Evolutionary conservation across 2,329 filamentous ascomycete species (phyloP).

Genomic region (Teratosphaeria epicoccoides): DNA sequence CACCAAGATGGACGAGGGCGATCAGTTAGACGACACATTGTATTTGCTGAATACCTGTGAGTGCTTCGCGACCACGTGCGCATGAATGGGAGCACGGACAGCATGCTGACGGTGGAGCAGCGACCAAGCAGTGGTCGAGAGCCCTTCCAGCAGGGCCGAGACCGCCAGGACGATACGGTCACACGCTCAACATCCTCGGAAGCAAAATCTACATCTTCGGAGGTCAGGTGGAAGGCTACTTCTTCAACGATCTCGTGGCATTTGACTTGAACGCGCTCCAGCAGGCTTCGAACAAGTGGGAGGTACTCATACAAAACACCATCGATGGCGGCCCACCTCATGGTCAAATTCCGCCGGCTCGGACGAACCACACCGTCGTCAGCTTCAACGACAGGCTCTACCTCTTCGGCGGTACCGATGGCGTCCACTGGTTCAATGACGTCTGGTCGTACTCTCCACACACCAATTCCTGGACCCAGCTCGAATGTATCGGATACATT

Average conservation of each 20-base stretch:
- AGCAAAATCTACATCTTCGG: constrained; percentile 98
- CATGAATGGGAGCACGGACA: neutral
- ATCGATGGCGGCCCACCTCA: constrained; percentile 50
- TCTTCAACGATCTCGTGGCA: constrained; percentile 93
- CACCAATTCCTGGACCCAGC: constrained; percentile 70
- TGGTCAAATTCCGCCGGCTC: constrained; percentile 66
- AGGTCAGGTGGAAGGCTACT: constrained; percentile 91
- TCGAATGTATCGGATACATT: constrained; percentile 97
- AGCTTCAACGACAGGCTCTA: constrained; percentile 91
- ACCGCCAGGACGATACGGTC: constrained; percentile 85
- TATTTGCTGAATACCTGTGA: constrained; percentile 96
- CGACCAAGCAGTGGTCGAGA: constrained; percentile 94
- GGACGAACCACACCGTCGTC: constrained; percentile 90
- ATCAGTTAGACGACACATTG: constrained; percentile 85
- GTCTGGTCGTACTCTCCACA: constrained; percentile 92
- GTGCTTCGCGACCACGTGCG: constrained; percentile 33
- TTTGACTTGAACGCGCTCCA: constrained; percentile 95
- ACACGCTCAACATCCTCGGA: constrained; percentile 89
- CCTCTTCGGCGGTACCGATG: constrained; percentile 95
- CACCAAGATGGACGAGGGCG: constrained; percentile 89
- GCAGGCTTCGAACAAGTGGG: constrained; percentile 84
- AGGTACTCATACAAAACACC: constrained; percentile 71
- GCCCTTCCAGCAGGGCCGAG: constrained; percentile 77
- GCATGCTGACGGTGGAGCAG: constrained; percentile 40
- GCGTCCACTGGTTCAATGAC: constrained; percentile 95